Evolutionary conservation across 306 rosid species (phyloP).

Genomic region (Crataegus laevigata): DNA sequence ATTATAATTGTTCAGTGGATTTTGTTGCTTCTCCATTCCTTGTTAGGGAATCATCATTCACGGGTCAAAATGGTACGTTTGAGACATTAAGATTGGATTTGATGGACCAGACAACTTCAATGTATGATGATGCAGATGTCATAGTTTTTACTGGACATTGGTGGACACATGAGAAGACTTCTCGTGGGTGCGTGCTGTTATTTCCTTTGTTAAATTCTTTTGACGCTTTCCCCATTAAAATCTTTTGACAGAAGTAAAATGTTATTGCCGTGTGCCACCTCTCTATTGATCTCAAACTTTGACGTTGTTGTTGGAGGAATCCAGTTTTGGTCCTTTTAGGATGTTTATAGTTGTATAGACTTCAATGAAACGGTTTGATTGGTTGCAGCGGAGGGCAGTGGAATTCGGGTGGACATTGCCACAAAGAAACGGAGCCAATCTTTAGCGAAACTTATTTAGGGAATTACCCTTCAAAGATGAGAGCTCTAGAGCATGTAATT

Average conservation of each 20-base stretch:
- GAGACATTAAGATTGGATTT: constrained; percentile 90
- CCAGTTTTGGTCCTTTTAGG: background rate
- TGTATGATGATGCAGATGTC: constrained; percentile 69
- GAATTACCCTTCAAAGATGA: constrained; percentile 78
- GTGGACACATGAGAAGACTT: constrained; percentile 99
- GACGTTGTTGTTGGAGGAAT: background rate
- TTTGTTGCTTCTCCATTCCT: constrained; percentile 86
- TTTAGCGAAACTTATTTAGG: constrained; percentile 36
- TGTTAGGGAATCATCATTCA: constrained; percentile 68
- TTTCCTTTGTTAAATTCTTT: constrained; percentile 4
- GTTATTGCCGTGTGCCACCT: background rate
- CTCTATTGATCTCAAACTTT: background rate
- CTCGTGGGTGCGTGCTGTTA: constrained; percentile 56
- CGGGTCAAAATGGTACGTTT: constrained; percentile 40
- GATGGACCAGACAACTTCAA: constrained; percentile 69
- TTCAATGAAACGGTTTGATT: constrained; percentile 9
- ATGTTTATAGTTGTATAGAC: background rate
- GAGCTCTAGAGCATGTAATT: constrained; percentile 60
- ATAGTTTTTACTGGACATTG: constrained; percentile 93
- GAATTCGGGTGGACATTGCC: constrained; percentile 95
- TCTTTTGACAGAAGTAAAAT: background rate
- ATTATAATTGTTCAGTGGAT: constrained; percentile 80
- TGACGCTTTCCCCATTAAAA: background rate
- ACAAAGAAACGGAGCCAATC: constrained; percentile 73
- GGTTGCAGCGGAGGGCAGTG: constrained; percentile 85